Evolutionary conservation across 768 basidiomycete genomes (phyloP), one percentile per base, ranked within the genome.

Genomic region (Gymnopilus junonius): DNA sequence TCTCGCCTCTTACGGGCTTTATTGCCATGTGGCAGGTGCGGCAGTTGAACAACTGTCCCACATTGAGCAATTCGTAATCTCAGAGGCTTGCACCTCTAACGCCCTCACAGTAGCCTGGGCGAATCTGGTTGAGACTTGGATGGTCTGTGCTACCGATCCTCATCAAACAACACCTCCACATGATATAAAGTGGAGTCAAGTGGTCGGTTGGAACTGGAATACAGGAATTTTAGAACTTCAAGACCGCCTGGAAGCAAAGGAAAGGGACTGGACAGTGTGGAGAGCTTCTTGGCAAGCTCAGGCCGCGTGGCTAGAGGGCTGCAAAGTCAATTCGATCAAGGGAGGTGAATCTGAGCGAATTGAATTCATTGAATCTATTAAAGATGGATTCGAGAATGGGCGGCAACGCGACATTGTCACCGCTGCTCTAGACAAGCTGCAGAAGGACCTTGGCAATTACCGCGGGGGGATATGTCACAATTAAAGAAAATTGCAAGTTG

Each of bases 141-240:
- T 81, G 6, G 79, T 85, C 3, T 96, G 93, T 67, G 94, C 95
- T 0, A 84, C 87, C n/a, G 92, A 99, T 70, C 96, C 97, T 6
- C 97, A 99, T 71, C 81, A 83, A 58, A 96, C 94, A 7, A 91
- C 88, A 2, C 94, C 94, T 0, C 82, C 81, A 8, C 97, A 99
- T 74, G 94, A 93, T 57, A 87, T 98, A 53, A 76, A 91, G 8
- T 99, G 97, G 96, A 93, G 89, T 59, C 93, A 95, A 69, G 79
- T 97, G 10, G 76, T 80, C n/a, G 88, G 85, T 2, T 92, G 91
- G 87, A 86, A 82, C 0, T 97, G 94, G 92, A 81, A 78, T 17
- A 80, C 81, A 0, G 87, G 90, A 31, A 67, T 88, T 8, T 69
- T 83, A n/a, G 77, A 76, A 50, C 62, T 83, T 60, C 71, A 77